A percentile compares a stretch with the other conserved stretches of the same genome.
Evolutionary conservation across 2,329 filamentous ascomycete genomes (phyloP).

Genomic region (Macrophomina phaseolina): DNA sequence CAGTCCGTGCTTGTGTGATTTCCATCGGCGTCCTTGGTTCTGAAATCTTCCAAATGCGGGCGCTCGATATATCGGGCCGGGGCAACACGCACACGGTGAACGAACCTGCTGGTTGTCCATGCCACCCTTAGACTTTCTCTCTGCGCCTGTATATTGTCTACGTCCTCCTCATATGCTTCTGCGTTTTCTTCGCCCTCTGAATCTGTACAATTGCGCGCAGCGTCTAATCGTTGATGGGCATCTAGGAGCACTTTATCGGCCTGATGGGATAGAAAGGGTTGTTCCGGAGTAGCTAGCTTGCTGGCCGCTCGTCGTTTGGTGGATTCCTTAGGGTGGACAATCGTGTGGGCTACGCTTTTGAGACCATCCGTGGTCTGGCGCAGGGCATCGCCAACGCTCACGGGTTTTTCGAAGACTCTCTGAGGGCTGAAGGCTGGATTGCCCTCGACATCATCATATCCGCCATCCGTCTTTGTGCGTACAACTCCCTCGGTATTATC

Average conservation of each 20-base stretch:
- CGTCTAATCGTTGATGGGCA: slow-evolving; percentile 38
- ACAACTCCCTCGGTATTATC: slow-evolving; percentile 22
- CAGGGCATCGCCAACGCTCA: slow-evolving; percentile 29
- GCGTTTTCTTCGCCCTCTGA: slow-evolving; percentile 25
- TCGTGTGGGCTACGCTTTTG: slow-evolving; percentile 32
- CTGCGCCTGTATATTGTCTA: slow-evolving; percentile 41
- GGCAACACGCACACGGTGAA: slow-evolving; percentile 45
- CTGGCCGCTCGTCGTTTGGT: slow-evolving; percentile 40
- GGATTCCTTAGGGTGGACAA: slow-evolving; percentile 41
- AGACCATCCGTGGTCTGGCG: slow-evolving; percentile 30
- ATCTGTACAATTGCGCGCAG: background rate
- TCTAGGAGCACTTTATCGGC: slow-evolving; percentile 42
- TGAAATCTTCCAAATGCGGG: slow-evolving; percentile 37
- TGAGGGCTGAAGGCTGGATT: slow-evolving; percentile 45
- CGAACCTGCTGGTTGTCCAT: slow-evolving; percentile 47
- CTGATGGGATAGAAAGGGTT: slow-evolving; percentile 42
- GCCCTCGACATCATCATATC: slow-evolving; percentile 27
- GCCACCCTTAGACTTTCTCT: slow-evolving; percentile 45
- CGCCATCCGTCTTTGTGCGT: background rate
- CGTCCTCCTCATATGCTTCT: slow-evolving; percentile 25
- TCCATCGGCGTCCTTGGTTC: slow-evolving; percentile 33
- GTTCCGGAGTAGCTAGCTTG: slow-evolving; percentile 42
- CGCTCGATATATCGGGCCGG: slow-evolving; percentile 37
- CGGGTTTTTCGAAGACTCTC: slow-evolving; percentile 33
- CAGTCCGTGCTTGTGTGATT: slow-evolving; percentile 37